These are phyloP conservation scores for Fraxinus pennsylvanica DNA, from an alignment of 257 asterid genomes.

Conservation along the genomic window DNA sequence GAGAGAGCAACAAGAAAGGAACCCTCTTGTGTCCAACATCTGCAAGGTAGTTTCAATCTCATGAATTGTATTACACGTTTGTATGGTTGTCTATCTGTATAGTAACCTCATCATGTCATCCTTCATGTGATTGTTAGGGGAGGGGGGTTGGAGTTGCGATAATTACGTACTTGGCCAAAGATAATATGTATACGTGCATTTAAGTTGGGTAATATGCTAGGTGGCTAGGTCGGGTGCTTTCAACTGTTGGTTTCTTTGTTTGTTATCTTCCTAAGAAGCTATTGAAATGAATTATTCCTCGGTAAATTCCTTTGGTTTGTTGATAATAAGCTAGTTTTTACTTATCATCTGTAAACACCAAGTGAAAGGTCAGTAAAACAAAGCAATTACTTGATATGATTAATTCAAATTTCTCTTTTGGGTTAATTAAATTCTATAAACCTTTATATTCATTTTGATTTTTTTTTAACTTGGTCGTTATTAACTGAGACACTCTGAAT, in stretches of 20 bases:
- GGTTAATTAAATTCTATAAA: background rate
- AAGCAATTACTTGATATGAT: background rate
- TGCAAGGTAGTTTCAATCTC: conserved; percentile 54
- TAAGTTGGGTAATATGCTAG: background rate
- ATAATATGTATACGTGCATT: background rate
- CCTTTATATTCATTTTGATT: background rate
- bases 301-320: background rate
- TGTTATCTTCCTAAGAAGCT: background rate
- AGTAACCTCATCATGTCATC: conserved; percentile 4
- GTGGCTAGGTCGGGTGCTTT: background rate
- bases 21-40: conserved; percentile 68
- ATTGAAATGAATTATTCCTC: background rate
- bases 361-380: background rate
- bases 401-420: background rate
- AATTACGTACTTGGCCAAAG: background rate
- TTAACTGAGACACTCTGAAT: background rate
- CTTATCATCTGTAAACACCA: conserved; percentile 13
- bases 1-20: conserved; percentile 76
- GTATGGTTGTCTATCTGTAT: conserved; percentile 10
- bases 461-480: background rate
- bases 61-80: conserved; percentile 7
- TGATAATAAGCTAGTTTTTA: background rate
- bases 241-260: background rate
- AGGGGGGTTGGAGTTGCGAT: background rate
- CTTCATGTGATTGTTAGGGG: background rate